These are phyloP conservation scores for Phialemoniopsis sp. DNA, from an alignment of 2,329 filamentous ascomycete genomes.

Conservation along the genomic window DNA sequence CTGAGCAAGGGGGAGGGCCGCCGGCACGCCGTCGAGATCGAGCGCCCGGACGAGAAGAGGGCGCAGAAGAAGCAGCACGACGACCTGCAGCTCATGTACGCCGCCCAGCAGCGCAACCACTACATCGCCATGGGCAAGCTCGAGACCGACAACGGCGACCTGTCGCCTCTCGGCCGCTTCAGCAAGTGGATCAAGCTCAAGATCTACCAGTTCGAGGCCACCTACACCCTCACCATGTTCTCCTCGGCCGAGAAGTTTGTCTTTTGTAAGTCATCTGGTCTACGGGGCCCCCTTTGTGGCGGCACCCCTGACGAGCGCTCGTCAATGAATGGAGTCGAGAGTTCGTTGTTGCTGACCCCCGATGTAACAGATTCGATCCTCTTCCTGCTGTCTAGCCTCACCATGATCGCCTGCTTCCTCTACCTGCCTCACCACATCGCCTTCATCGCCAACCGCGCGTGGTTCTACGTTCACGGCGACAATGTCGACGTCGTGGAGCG, in stretches of 20 bases:
- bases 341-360: too few relatives aligned
- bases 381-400: slow-evolving; percentile 83
- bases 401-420: slow-evolving; percentile 79
- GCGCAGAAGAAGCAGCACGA: too few relatives aligned
- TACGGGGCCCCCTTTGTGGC: neutral
- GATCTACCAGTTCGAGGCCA: slow-evolving; percentile 98
- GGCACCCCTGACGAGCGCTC: neutral
- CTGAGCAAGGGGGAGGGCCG: too few relatives aligned
- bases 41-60: too few relatives aligned
- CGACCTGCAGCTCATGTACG: too few relatives aligned
- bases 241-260: slow-evolving; percentile 94
- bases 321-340: too few relatives aligned
- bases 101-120: too few relatives aligned
- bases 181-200: slow-evolving; percentile 89
- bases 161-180: slow-evolving; percentile 47
- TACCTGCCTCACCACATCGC: slow-evolving; percentile 91
- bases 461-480: slow-evolving; percentile 94
- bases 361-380: slow-evolving; percentile 74
- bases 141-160: slow-evolving; percentile 18
- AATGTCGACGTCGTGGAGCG: slow-evolving; percentile 48
- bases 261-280: slow-evolving; percentile 68
- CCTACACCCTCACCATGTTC: slow-evolving; percentile 94
- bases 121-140: too few relatives aligned
- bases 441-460: slow-evolving; percentile 77
- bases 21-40: too few relatives aligned